Base-by-base conservation (phyloP, 306 rosid genomes). In the Chamaecrista fasciculata region DNA sequence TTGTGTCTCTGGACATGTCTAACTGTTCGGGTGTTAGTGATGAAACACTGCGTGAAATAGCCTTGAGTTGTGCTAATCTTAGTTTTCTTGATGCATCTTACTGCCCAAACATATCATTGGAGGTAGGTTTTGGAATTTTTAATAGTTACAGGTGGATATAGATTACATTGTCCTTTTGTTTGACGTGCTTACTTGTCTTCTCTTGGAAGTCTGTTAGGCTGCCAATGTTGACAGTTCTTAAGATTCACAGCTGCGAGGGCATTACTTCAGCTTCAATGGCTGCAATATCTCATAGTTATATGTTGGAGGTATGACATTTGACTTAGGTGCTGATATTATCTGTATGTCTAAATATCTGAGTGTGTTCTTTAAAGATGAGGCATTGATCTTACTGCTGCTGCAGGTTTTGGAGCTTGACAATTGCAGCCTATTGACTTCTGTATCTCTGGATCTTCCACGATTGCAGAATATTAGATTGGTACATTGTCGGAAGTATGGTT, bases 361-460 rank as follows among this genome's bases (percentile, higher is more conserved):
- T 43, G 5, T 67, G 34, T 52, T 61, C 71, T 42, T 73, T 36
- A 15, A 72, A 74, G 29, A 21, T 57, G 61, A 78, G 21, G 46
- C n/a, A 40, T 67, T 74, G 68, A 31, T 47, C 59, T 55, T 28
- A 70, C 42, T 28, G 60, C 28, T 16, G 23, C 69, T 78, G 79
- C 86, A 95, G 99, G 95, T 87, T 78, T 84, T 95, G 92, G 99
- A 89, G 88, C 97, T 95, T 75, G 95, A 95, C 74, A 95, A 89
- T 83, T 95, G 99, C 83, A 78, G 83, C 79, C 84, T 95, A 23
- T 81, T 95, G 85, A 81, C 96, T 46, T 87, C 97, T 26, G 99
- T 95, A 29, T 79, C 85, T 16, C 75, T 95, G 85, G 97, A 89
- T 52, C 99, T 95, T 66, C 92, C 95, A 1, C 88, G 84, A 31